phyloP scores from a whole-genome alignment of 768 basidiomycete species.

The Termitomyces sp. region DNA sequence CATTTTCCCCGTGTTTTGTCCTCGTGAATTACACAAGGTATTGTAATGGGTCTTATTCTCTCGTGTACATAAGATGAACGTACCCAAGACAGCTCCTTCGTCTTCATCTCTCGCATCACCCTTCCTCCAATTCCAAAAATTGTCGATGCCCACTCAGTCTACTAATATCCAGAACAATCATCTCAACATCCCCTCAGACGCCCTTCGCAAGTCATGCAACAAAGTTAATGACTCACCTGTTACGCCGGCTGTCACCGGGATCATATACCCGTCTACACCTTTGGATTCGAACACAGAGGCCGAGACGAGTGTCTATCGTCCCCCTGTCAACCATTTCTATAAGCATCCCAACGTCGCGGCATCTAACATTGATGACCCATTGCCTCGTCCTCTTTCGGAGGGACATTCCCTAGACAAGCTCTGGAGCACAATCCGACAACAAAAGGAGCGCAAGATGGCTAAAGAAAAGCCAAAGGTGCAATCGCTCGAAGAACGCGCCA shows the following conservation, averaged over 20 bases:
- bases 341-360: conserved; percentile 37
- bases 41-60: conserved; percentile 15
- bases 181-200: conserved; percentile 15
- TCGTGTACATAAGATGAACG: conserved; percentile 10
- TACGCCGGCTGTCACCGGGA: conserved; percentile 47
- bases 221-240: conserved; percentile 32
- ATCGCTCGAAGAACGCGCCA: conserved; percentile 51
- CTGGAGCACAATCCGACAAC: conserved; percentile 64
- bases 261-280: conserved; percentile 39
- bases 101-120: conserved; percentile 9
- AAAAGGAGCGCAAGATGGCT: conserved; percentile 66
- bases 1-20: conserved; percentile 26
- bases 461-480: conserved; percentile 68
- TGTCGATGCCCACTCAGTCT: conserved; percentile 22
- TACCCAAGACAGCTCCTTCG: conserved; percentile 8
- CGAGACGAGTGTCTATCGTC: conserved; percentile 27
- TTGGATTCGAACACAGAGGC: conserved; percentile 36
- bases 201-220: conserved; percentile 15
- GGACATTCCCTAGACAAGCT: conserved; percentile 49
- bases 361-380: conserved; percentile 38
- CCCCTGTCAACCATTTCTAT: conserved; percentile 25
- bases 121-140: conserved; percentile 11
- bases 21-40: conserved; percentile 41
- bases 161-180: conserved; percentile 26
- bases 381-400: conserved; percentile 36